Evolutionary conservation across 192 early-diverging fungal species (phyloP).

Genomic region (Linnemannia zychae): DNA sequence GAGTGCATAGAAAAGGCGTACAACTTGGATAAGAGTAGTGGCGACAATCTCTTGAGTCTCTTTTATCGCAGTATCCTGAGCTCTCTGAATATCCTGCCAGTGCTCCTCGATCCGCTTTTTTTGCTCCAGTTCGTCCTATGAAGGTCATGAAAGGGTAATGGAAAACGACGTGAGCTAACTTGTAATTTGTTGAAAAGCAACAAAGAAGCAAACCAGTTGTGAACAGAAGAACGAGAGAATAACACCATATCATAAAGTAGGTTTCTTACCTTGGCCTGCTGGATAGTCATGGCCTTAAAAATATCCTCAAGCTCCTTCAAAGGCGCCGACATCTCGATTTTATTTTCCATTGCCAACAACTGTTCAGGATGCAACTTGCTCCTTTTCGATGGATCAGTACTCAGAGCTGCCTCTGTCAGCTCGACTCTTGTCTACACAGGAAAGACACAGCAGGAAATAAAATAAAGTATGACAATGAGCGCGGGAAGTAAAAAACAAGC

Average conservation of each 20-base stretch:
- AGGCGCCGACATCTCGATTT: neutral
- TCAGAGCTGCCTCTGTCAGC: neutral
- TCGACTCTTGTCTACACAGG: slow-evolving; percentile 12
- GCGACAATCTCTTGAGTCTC: neutral
- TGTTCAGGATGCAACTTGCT: neutral
- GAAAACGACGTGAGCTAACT: neutral
- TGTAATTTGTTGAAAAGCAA: no score
- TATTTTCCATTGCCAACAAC: neutral
- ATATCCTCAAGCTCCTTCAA: slow-evolving; percentile 15
- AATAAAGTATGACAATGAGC: neutral
- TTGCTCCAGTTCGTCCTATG: neutral
- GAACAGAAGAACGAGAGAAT: neutral
- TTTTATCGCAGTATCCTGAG: neutral
- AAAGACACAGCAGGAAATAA: no score
- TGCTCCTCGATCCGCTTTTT: neutral
- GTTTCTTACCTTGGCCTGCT: neutral
- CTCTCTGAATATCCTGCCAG: neutral
- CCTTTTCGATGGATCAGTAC: neutral
- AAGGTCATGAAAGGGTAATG: neutral
- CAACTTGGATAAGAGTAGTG: neutral
- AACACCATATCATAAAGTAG: neutral
- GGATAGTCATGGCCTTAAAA: slow-evolving; percentile 13
- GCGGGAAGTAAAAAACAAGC: neutral
- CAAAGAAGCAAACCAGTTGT: no score
- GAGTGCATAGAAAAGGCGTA: slow-evolving; percentile 13